phyloP scores from a whole-genome alignment of 371 early-diverging fungal species.

The Batrachochytrium dendrobatidis region DNA sequence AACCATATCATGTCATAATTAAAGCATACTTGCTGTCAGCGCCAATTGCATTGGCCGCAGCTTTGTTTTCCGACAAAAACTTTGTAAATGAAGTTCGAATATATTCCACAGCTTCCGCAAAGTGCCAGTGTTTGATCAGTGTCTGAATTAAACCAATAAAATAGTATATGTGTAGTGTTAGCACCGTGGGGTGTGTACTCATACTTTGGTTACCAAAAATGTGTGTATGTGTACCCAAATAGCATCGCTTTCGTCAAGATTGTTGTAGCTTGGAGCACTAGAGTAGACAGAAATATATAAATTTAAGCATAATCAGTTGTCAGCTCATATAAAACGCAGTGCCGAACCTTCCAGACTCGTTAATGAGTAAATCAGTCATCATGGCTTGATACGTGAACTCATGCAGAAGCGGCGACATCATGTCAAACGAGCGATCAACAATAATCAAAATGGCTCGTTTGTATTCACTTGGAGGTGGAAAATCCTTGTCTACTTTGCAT shows the following conservation, averaged over 20 bases:
- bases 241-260: conserved; percentile 37
- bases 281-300: background rate
- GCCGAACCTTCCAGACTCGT: conserved; percentile 31
- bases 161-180: background rate
- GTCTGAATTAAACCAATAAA: conserved; percentile 18
- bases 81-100: conserved; percentile 73
- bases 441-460: conserved; percentile 72
- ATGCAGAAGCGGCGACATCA: conserved; percentile 84
- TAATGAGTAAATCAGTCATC: conserved; percentile 76
- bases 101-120: conserved; percentile 80
- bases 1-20: background rate
- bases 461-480: conserved; percentile 52
- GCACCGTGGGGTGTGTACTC: background rate
- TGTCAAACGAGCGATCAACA: conserved; percentile 87
- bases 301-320: too few species aligned
- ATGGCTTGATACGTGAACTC: conserved; percentile 99
- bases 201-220: too few species aligned
- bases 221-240: conserved; percentile 40
- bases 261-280: conserved; percentile 11
- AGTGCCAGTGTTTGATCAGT: conserved; percentile 83
- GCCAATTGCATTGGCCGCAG: conserved; percentile 41
- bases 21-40: conserved; percentile 13
- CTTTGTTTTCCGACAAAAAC: conserved; percentile 60
- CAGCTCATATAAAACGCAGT: background rate
- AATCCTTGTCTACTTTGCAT: conserved; percentile 45